Percentiles rank a stretch among this genome's conserved stretches.
Evolutionary conservation across 441 rosid genomes (phyloP).

Genomic region (Lepidium campestre): DNA sequence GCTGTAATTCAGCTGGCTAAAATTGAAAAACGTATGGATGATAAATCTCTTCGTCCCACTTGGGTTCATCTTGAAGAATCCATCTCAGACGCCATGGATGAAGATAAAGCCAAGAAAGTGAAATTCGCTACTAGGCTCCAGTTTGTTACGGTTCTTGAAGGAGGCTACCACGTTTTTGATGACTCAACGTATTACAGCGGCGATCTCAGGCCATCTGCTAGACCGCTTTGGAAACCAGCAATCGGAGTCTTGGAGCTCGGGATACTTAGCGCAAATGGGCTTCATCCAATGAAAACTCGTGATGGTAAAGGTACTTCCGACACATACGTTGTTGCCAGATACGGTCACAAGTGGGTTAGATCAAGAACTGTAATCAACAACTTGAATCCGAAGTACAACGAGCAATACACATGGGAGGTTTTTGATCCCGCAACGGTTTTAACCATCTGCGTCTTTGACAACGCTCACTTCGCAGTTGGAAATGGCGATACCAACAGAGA

Average conservation of each 20-base stretch:
- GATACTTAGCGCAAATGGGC: slow-evolving; percentile 64
- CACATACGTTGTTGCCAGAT: slow-evolving; percentile 89
- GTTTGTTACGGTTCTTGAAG: slow-evolving; percentile 66
- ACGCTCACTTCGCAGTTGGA: slow-evolving; percentile 45
- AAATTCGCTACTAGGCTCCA: slow-evolving; percentile 71
- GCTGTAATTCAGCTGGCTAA: slow-evolving; percentile 46
- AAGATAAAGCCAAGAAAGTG: slow-evolving; percentile 53
- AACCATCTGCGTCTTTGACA: slow-evolving; percentile 81
- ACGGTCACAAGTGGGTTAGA: slow-evolving; percentile 87
- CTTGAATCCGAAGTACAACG: slow-evolving; percentile 80
- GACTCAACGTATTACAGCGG: slow-evolving; percentile 85
- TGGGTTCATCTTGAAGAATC: slow-evolving; percentile 69
- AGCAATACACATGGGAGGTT: slow-evolving; percentile 98
- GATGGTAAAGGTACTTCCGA: slow-evolving; percentile 77
- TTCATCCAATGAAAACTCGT: slow-evolving; percentile 73
- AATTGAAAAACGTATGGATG: slow-evolving; percentile 63
- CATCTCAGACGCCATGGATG: slow-evolving; percentile 63
- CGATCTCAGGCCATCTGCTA: slow-evolving; percentile 85
- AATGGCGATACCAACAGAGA: slow-evolving; percentile 37
- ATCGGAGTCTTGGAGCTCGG: slow-evolving; percentile 89
- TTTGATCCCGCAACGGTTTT: slow-evolving; percentile 85
- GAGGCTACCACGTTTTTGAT: slow-evolving; percentile 94
- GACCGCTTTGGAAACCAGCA: slow-evolving; percentile 75
- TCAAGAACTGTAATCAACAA: slow-evolving; percentile 75
- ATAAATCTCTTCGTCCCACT: slow-evolving; percentile 34